Conservation (phyloP, 768 basidiomycete genomes). For the Agrocybe praecox region DNA sequence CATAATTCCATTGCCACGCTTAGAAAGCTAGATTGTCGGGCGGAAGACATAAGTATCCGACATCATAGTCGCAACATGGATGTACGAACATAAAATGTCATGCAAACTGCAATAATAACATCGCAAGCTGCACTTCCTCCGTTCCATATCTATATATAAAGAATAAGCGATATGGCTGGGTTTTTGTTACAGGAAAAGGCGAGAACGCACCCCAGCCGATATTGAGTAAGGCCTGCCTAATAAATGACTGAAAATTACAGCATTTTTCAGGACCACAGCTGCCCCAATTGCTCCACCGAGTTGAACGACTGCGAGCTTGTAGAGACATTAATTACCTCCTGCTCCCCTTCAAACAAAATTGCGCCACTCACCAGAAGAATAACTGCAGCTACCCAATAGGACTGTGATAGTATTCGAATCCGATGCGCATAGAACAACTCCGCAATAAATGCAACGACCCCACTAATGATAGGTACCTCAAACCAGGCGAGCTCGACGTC, state of each 20-base stretch:
- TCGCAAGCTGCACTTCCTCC: constrained; percentile 18
- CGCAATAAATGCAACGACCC: constrained; percentile 17
- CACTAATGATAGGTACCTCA: constrained; percentile 19
- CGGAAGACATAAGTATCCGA: background rate
- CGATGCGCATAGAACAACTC: constrained; percentile 19
- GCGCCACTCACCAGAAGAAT: background rate
- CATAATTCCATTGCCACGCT: background rate
- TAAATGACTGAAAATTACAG: constrained; percentile 1
- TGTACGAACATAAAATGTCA: constrained; percentile 20
- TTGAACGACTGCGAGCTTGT: constrained; percentile 13
- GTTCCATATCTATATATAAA: constrained; percentile 16
- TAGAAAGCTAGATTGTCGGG: background rate
- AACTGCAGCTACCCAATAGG: constrained; percentile 6
- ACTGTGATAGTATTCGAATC: constrained; percentile 7
- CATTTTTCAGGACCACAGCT: constrained; percentile 2
- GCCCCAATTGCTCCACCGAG: constrained; percentile 11
- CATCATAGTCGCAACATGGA: background rate
- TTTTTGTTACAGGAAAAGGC: too few species aligned
- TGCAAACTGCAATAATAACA: constrained; percentile 18
- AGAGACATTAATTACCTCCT: background rate
- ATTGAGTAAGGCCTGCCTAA: constrained; percentile 3
- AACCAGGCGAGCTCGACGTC: constrained; percentile 22
- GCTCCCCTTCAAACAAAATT: background rate
- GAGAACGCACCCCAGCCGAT: constrained; percentile 1
- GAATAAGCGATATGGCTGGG: too few species aligned